Base-by-base conservation (phyloP, 345 rosid species). In the Pistacia vera region DNA sequence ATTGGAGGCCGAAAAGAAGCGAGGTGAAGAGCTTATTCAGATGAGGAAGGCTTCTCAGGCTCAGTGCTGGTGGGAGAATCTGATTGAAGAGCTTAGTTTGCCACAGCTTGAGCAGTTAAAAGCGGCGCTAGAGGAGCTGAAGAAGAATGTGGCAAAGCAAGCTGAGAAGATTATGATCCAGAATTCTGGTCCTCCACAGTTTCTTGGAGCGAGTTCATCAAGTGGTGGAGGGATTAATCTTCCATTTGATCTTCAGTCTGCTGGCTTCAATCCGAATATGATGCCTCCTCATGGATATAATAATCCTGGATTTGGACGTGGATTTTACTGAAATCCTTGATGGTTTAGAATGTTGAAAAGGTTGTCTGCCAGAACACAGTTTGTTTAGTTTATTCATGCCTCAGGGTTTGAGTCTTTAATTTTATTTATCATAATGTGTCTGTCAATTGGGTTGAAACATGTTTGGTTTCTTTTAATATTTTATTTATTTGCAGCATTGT, bases 21-120 rank as follows among this genome's bases (percentile, higher is more conserved):
- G 69, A 4, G 85, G 81, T 0, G 79, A 85, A 64, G 89, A 80
- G 58, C 70, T 92, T 1, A 84, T 81, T 17, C 41, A 62, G 57
- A 72, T 79, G 44, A 79, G 68, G 58, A 83, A 77, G 60, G 81
- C 66, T 2, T 72, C 61, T 28, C 59, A 71, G 62, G 64, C 17
- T 11, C 79, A 67, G 60, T 72, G 76, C 46, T 87, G 92, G 91
- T 92, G 94, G 95, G 84, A 85, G 67, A 68, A 80, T 2, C 89
- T 90, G 1, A 8, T 81, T 0, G 87, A 81, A 4, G 75, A 73
- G 22, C 81, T 89, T 1, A 69, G 38, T 41, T 3, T 72, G 9
- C 6, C 58, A 6, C 85, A 86, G 71, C 86, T 90, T 4, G 71
- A 77, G 74, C 83, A 79, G 62, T 51, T 90, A 62, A 83, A 78